Conservation (phyloP, 768 basidiomycete species). For the Leccinum obscurum region DNA sequence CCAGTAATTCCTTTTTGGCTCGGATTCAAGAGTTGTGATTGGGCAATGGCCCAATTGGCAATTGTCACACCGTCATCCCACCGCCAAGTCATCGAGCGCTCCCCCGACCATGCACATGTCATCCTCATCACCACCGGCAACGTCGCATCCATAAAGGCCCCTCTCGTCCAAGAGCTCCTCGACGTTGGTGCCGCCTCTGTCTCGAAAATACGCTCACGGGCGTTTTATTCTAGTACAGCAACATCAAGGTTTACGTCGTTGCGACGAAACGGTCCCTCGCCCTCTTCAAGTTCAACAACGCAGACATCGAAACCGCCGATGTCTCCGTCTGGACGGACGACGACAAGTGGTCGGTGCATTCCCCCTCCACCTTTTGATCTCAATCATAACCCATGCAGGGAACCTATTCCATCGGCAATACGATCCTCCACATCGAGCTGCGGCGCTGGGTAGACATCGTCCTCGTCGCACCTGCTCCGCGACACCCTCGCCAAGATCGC, state of each 20-base stretch:
- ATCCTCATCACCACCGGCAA: constrained; percentile 90
- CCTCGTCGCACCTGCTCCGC: constrained; percentile 95
- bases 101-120: constrained; percentile 47
- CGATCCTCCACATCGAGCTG: constrained; percentile 95
- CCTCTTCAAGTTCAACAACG: constrained; percentile 58
- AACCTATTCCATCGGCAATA: constrained; percentile 78
- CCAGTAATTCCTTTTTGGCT: no score
- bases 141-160: constrained; percentile 92
- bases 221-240: constrained; percentile 56
- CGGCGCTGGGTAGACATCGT: constrained; percentile 94
- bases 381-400: constrained; percentile 41
- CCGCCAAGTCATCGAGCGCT: no score
- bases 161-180: constrained; percentile 74
- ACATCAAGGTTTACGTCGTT: constrained; percentile 80
- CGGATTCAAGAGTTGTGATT: no score
- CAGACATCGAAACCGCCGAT: constrained; percentile 29
- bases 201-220: neutral
- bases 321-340: neutral
- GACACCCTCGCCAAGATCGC: constrained; percentile 95
- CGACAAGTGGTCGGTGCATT: neutral
- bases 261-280: constrained; percentile 75
- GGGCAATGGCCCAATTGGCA: no score
- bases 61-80: no score
- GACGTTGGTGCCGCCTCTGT: constrained; percentile 36
- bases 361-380: neutral